Evolutionary conservation across 2,329 filamentous ascomycete species (phyloP).

Genomic region (Aspergillus fructus): DNA sequence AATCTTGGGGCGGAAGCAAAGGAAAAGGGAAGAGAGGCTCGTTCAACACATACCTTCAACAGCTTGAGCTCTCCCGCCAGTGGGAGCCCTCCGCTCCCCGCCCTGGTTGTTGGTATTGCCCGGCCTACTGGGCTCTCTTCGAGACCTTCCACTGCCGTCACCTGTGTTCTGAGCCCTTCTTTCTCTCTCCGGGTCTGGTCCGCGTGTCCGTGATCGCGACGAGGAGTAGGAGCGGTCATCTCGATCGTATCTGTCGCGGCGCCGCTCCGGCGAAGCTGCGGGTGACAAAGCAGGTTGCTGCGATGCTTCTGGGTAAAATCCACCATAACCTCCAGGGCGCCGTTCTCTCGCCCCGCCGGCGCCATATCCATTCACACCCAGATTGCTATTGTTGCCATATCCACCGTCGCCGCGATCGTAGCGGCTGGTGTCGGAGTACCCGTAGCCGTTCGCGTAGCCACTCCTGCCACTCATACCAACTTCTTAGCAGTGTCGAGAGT

Average conservation of each 20-base stretch:
- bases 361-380: slow-evolving; percentile 35
- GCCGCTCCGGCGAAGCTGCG: slow-evolving; percentile 32
- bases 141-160: slow-evolving; percentile 29
- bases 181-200: slow-evolving; percentile 30
- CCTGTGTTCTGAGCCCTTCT: slow-evolving; percentile 26
- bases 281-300: slow-evolving; percentile 28
- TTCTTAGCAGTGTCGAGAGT: slow-evolving; percentile 4
- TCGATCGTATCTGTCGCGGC: slow-evolving; percentile 31
- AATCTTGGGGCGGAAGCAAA: not conserved
- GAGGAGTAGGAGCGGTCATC: slow-evolving; percentile 33
- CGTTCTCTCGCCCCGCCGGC: slow-evolving; percentile 30
- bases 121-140: slow-evolving; percentile 22
- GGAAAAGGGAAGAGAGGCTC: not conserved
- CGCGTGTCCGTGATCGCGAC: slow-evolving; percentile 36
- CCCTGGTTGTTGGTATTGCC: slow-evolving; percentile 22
- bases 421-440: slow-evolving; percentile 35
- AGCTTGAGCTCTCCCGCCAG: slow-evolving; percentile 26
- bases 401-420: slow-evolving; percentile 35
- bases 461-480: slow-evolving; percentile 37
- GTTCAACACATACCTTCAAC: slow-evolving; percentile 34
- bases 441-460: slow-evolving; percentile 39
- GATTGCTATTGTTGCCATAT: slow-evolving; percentile 30
- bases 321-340: slow-evolving; percentile 46
- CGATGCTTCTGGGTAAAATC: slow-evolving; percentile 38
- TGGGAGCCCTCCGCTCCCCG: slow-evolving; percentile 17